Conservation (phyloP, 441 rosid species). For the Populus hybrid region DNA sequence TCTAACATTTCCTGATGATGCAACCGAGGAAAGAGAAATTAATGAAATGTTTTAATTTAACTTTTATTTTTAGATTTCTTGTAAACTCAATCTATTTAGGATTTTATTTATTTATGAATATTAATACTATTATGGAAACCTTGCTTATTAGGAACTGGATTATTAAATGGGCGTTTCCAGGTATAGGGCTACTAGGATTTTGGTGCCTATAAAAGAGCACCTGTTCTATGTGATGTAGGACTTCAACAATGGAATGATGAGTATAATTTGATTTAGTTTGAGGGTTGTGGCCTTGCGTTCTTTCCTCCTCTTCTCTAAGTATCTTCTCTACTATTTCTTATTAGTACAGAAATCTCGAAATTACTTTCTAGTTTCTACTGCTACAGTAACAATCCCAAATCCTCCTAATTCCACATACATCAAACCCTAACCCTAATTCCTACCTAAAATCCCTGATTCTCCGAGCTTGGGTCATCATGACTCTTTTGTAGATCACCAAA, state of each 20-base stretch:
- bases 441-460: not conserved
- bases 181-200: not conserved
- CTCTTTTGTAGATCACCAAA: not conserved
- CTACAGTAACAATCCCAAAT: not conserved
- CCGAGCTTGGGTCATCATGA: not conserved
- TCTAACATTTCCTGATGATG: not conserved
- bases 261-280: not conserved
- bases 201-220: not conserved
- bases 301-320: not conserved
- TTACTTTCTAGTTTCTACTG: not conserved
- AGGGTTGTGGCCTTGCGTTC: not conserved
- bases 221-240: not conserved
- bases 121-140: not conserved
- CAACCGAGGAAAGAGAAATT: not conserved
- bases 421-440: not conserved
- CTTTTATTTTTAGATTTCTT: not conserved
- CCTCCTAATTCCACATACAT: not conserved
- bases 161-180: not conserved
- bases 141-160: not conserved
- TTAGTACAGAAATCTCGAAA: not conserved
- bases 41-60: no score
- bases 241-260: not conserved
- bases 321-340: not conserved
- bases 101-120: no score
- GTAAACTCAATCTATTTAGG: not conserved